Evolutionary conservation across 805 yeast genomes (phyloP).

Genomic region (Wickerhamiella galacta): DNA sequence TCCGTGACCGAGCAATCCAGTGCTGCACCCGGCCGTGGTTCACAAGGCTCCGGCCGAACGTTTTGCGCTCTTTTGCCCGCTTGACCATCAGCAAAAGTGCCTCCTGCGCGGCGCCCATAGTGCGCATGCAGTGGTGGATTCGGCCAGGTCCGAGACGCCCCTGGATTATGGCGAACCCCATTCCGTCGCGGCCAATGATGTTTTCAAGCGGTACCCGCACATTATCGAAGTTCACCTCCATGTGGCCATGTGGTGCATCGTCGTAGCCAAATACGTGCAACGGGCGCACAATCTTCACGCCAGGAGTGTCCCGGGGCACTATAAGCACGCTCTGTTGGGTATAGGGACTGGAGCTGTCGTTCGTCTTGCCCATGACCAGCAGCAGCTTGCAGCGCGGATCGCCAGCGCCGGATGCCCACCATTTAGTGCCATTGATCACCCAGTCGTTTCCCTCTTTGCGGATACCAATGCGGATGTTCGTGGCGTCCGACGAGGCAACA

Average conservation of each 20-base stretch:
- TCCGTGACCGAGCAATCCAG: conserved; percentile 35
- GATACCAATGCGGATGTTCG: conserved; percentile 37
- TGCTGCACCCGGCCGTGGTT: conserved; percentile 34
- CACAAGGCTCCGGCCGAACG: conserved; percentile 35
- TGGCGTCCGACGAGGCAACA: conserved; percentile 43
- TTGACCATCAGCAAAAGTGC: conserved; percentile 32
- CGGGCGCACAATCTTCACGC: conserved; percentile 36
- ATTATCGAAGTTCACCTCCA: conserved; percentile 37
- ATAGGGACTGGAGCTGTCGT: conserved; percentile 22
- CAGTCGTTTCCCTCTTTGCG: conserved; percentile 28
- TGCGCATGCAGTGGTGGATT: conserved; percentile 53
- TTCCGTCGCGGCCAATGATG: conserved; percentile 34
- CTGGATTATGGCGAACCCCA: conserved; percentile 47
- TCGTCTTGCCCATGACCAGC: conserved; percentile 37
- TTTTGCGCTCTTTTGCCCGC: conserved; percentile 33
- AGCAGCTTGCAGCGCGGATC: conserved; percentile 42
- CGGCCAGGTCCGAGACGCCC: conserved; percentile 55
- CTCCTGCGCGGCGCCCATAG: conserved; percentile 43
- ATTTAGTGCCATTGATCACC: conserved; percentile 42
- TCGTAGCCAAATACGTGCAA: conserved; percentile 41
- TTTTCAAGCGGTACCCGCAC: conserved; percentile 30
- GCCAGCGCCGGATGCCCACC: conserved; percentile 61
- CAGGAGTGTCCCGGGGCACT: conserved; percentile 35
- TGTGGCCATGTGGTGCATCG: conserved; percentile 61
- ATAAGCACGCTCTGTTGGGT: conserved; percentile 40